Conservation (phyloP, 768 basidiomycete species). For the Pulveroboletus sp. region DNA sequence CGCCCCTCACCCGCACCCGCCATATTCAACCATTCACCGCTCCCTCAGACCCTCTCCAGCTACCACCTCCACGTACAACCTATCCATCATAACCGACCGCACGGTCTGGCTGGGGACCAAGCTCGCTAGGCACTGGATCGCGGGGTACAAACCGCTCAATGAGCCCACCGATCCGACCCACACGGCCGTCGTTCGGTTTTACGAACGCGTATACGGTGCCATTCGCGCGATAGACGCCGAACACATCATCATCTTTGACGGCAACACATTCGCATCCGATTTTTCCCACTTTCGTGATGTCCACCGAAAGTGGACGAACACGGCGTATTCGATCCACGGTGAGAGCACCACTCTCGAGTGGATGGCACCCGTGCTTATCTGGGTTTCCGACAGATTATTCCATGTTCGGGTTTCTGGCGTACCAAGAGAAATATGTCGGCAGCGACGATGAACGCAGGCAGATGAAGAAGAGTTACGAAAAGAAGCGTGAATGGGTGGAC, state of each 20-base stretch:
- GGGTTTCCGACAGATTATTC: too few relatives aligned
- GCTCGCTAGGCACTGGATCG: slow-evolving; percentile 78
- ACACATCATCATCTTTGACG: slow-evolving; percentile 50
- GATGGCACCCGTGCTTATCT: too few relatives aligned
- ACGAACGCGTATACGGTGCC: slow-evolving; percentile 51
- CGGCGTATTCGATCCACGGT: slow-evolving; percentile 20
- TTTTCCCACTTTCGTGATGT: slow-evolving; percentile 69
- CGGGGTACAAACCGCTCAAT: slow-evolving; percentile 84
- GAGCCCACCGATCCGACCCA: slow-evolving; percentile 72
- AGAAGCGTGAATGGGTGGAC: slow-evolving; percentile 40
- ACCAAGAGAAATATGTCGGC: slow-evolving; percentile 31
- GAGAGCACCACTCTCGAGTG: neutral
- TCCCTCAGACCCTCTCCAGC: slow-evolving; percentile 14
- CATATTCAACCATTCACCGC: slow-evolving; percentile 28
- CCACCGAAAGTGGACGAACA: slow-evolving; percentile 56
- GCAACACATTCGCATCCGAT: slow-evolving; percentile 79
- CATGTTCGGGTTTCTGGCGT: slow-evolving; percentile 36
- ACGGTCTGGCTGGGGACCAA: slow-evolving; percentile 73
- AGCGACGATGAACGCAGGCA: slow-evolving; percentile 25
- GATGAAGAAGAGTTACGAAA: slow-evolving; percentile 27
- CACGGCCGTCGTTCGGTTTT: slow-evolving; percentile 60
- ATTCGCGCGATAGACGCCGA: slow-evolving; percentile 63
- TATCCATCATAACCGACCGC: slow-evolving; percentile 51
- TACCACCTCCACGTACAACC: slow-evolving; percentile 36
- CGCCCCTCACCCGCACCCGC: slow-evolving; percentile 15